Evolutionary conservation across 2,329 filamentous ascomycete species (phyloP).

Genomic region (Exophiala oligosperma): DNA sequence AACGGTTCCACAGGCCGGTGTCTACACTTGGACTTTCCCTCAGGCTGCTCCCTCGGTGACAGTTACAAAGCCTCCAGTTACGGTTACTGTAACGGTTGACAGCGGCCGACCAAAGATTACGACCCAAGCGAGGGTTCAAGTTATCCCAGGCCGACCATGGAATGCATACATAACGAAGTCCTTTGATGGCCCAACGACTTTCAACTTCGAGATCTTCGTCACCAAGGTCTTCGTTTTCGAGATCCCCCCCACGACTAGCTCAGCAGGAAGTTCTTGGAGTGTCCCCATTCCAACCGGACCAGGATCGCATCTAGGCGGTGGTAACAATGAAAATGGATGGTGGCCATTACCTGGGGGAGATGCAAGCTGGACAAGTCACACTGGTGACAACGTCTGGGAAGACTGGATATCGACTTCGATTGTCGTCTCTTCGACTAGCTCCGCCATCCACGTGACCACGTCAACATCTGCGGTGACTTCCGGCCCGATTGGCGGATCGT

Average conservation of each 20-base stretch:
- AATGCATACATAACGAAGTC: slow-evolving; percentile 10
- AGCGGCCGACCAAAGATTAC: not conserved
- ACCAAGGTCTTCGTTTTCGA: slow-evolving; percentile 9
- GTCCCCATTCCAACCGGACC: slow-evolving; percentile 3
- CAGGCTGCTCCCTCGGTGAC: slow-evolving; percentile 10
- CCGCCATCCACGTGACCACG: not conserved
- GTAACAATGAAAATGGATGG: not conserved
- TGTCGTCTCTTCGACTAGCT: not conserved
- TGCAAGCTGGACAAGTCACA: not conserved
- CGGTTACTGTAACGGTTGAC: slow-evolving; percentile 9
- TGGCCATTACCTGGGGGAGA: slow-evolving; percentile 2
- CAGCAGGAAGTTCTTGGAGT: not conserved
- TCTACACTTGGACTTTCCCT: slow-evolving; percentile 16
- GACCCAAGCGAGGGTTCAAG: not conserved
- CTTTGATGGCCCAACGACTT: slow-evolving; percentile 9
- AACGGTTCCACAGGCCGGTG: slow-evolving; percentile 1
- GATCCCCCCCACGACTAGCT: not conserved
- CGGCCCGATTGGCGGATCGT: not conserved
- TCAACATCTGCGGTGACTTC: not conserved
- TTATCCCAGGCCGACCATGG: slow-evolving; percentile 2
- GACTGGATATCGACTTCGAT: slow-evolving; percentile 3
- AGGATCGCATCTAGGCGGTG: not conserved
- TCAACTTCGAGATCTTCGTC: slow-evolving; percentile 11
- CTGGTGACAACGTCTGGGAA: not conserved
- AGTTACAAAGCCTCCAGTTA: not conserved